These are phyloP conservation scores for Trypanosoma lewisi DNA, from an alignment of 208 protist genomes.

Conservation along the genomic window DNA sequence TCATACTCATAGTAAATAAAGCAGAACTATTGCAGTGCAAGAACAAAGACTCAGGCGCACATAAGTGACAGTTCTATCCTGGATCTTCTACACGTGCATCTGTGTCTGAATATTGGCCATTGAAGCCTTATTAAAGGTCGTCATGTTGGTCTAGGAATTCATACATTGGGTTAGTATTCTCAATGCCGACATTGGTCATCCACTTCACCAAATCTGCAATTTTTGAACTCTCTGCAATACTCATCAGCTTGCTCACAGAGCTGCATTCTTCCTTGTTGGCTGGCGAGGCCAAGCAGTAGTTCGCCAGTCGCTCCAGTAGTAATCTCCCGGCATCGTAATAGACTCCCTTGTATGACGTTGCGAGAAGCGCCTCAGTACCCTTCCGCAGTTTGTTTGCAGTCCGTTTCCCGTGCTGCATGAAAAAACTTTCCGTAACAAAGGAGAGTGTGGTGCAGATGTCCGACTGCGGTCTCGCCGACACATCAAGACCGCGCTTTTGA, in stretches of 20 bases:
- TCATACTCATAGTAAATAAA: too few species aligned
- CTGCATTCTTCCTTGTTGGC: conserved; percentile 43
- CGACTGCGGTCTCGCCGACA: conserved; percentile 32
- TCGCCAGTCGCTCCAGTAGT: conserved; percentile 50
- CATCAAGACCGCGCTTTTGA: conserved; percentile 43
- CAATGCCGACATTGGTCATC: conserved; percentile 88
- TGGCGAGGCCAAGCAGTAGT: conserved; percentile 69
- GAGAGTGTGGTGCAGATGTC: conserved; percentile 54
- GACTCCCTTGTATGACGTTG: conserved; percentile 82
- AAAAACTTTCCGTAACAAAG: conserved; percentile 58
- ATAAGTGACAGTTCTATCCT: not conserved
- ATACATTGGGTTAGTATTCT: conserved; percentile 92
- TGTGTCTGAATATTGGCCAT: too few species aligned
- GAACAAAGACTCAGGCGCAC: not conserved
- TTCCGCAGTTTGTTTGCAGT: conserved; percentile 77
- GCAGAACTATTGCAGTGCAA: not conserved
- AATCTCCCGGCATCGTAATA: conserved; percentile 76
- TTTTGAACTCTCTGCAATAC: conserved; percentile 36
- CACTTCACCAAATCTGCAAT: conserved; percentile 60
- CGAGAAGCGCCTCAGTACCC: conserved; percentile 54
- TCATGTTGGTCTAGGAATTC: conserved; percentile 64
- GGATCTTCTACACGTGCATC: not conserved
- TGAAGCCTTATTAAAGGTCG: conserved; percentile 67
- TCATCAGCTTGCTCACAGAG: conserved; percentile 47
- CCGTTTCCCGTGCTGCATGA: conserved; percentile 81